Conservation (phyloP, 1,284 basidiomycete genomes). For the Trichosporon coremiiforme region DNA sequence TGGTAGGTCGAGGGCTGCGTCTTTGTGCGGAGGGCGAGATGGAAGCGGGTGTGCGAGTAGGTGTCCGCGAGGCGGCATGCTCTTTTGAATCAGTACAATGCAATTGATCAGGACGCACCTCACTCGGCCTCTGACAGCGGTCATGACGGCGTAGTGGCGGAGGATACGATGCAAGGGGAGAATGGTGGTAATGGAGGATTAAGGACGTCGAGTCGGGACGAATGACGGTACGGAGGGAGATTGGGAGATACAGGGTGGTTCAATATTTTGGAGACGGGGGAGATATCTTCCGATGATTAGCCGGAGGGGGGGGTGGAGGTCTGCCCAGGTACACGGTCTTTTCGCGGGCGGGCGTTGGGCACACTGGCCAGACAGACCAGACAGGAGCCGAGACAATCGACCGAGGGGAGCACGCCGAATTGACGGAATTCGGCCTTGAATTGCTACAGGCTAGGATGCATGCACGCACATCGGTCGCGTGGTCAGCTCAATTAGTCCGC, state of each 20-base stretch:
- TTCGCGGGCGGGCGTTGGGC: no score
- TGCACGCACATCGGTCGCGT: neutral
- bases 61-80: slow-evolving; percentile 61
- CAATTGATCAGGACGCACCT: neutral
- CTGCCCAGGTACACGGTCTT: no score
- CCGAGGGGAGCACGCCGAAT: neutral
- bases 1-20: slow-evolving; percentile 64
- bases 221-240: slow-evolving; percentile 1
- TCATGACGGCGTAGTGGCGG: slow-evolving; percentile 16
- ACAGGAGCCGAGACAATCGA: neutral
- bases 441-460: neutral
- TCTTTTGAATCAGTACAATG: slow-evolving; percentile 46
- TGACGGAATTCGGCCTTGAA: neutral
- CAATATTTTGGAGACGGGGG: slow-evolving; percentile 3
- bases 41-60: slow-evolving; percentile 68
- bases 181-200: neutral
- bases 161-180: slow-evolving; percentile 5
- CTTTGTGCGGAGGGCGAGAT: slow-evolving; percentile 67
- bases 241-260: neutral
- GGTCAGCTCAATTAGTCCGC: neutral
- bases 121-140: slow-evolving; percentile 12
- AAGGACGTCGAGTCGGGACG: neutral
- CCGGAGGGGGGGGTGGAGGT: neutral
- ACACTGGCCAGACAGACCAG: no score
- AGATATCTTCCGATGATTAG: neutral